These are phyloP conservation scores for Oryza coarctata DNA, from an alignment of 176 grass and related monocot species.

Conservation along the genomic window DNA sequence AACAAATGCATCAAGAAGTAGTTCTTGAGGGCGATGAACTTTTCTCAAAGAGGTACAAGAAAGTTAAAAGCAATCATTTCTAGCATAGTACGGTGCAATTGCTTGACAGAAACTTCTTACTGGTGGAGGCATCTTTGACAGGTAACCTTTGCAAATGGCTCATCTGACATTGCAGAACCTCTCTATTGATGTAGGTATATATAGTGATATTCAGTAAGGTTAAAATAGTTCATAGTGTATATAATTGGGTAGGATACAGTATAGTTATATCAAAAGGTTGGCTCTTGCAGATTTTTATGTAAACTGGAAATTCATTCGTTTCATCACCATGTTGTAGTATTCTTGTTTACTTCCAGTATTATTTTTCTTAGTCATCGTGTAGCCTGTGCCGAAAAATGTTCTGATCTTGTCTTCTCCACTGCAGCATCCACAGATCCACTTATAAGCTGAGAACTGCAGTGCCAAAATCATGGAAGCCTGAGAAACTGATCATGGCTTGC, in stretches of 20 bases:
- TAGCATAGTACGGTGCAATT: not conserved
- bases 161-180: not conserved
- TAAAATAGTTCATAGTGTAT: not conserved
- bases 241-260: not conserved
- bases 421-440: not conserved
- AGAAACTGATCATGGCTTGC: not conserved
- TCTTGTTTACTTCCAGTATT: not conserved
- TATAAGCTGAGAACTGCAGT: not conserved
- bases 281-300: constrained; percentile 15
- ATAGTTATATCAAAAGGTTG: no score
- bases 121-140: constrained; percentile 8
- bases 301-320: constrained; percentile 9
- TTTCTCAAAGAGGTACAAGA: constrained; percentile 66
- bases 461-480: not conserved
- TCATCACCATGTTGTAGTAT: not conserved
- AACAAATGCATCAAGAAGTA: constrained; percentile 67
- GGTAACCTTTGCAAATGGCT: not conserved
- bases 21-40: constrained; percentile 50
- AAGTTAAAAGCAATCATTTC: constrained; percentile 33
- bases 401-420: not conserved
- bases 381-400: not conserved
- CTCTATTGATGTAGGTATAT: constrained; percentile 1
- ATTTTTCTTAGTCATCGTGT: not conserved
- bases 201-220: constrained; percentile 1
- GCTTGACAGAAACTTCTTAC: constrained; percentile 15